Base-by-base conservation (phyloP, 176 grass and related monocot species). In the Oryza nivara region DNA sequence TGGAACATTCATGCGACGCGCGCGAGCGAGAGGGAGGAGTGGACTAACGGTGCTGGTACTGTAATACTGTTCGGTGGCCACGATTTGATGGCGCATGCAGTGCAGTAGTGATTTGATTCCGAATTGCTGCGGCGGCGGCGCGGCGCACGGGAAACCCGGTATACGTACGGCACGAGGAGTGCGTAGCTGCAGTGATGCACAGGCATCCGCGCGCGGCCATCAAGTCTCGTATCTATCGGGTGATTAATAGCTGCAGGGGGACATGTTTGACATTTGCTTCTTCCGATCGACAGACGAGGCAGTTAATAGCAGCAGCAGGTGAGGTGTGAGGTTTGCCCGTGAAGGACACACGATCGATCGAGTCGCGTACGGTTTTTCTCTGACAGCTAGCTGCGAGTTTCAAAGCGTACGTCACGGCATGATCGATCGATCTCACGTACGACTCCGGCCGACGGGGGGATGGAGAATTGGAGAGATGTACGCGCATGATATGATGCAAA, bases 1-100 rank as follows among this genome's bases (percentile, higher is more conserved):
- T 44, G 65, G 83, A 77, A 68, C 75, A 67, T 78, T 80, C 80
- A 15, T 7, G 67, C 67, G 60, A 73, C 40, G 54, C 5, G 26
- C 40, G 5, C 54, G 11, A 22, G 26, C 30, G 17, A 22, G 54
- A 44, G 28, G 30, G 30, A 32, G 30, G 30, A 32, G 30, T 32
- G 43, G 43, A 44, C 43, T 44, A 44, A 44, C 43, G 78, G 52
- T 32, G 30, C 4, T 49, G 47, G 47, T 49, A 49, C 56, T 16
- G 83, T 17, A 49, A 12, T 22, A 58, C 66, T 46, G 72, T 41
- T 41, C 16, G 54, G 58, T 49, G 81, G 58, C 19, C 58, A 83
- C 22, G 72, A 48, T 83, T 83, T 65, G 5, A 48, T 23, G 56
- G 60, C 11, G 43, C 43, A 36, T 36, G 35, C 35, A 32, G 30